Evolutionary conservation across 805 yeast genomes (phyloP).

Genomic region (Wickerhamiella australiensis): DNA sequence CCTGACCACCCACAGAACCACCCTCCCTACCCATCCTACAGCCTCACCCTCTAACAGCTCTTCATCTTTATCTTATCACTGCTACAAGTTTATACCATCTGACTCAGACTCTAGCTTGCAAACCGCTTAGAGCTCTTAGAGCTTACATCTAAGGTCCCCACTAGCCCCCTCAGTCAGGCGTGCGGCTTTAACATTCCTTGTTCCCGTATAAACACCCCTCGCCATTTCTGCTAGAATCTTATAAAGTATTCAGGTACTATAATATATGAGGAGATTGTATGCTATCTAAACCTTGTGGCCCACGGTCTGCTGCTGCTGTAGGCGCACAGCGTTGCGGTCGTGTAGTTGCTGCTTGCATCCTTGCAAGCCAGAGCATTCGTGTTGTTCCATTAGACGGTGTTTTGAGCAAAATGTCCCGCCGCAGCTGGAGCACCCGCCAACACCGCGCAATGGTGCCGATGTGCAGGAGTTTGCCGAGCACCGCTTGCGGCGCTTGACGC

Average conservation of each 20-base stretch:
- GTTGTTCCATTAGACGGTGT: conserved; percentile 79
- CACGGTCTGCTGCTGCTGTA: conserved; percentile 76
- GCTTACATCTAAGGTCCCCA: no score
- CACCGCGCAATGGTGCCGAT: conserved; percentile 47
- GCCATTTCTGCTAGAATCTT: no score
- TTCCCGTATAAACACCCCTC: no score
- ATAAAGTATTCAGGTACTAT: not conserved
- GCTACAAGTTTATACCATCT: no score
- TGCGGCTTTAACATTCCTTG: no score
- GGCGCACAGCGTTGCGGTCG: conserved; percentile 71
- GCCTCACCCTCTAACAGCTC: no score
- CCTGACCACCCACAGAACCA: no score
- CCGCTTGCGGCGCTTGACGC: conserved; percentile 31
- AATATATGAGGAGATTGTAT: not conserved
- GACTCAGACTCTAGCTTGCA: no score
- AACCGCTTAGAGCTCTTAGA: no score
- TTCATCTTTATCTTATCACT: no score
- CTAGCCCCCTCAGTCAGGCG: no score
- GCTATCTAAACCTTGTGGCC: conserved; percentile 45
- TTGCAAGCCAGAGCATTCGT: conserved; percentile 64
- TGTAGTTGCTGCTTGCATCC: conserved; percentile 73
- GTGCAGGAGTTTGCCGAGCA: conserved; percentile 49
- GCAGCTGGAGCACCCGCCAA: conserved; percentile 79
- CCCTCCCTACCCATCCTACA: no score
- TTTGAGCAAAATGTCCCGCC: conserved; percentile 76